A percentile compares a stretch with the other conserved stretches of the same genome.
Evolutionary conservation across 2,329 filamentous ascomycete species (phyloP).

Genomic region (Thielaviopsis ethacetica): DNA sequence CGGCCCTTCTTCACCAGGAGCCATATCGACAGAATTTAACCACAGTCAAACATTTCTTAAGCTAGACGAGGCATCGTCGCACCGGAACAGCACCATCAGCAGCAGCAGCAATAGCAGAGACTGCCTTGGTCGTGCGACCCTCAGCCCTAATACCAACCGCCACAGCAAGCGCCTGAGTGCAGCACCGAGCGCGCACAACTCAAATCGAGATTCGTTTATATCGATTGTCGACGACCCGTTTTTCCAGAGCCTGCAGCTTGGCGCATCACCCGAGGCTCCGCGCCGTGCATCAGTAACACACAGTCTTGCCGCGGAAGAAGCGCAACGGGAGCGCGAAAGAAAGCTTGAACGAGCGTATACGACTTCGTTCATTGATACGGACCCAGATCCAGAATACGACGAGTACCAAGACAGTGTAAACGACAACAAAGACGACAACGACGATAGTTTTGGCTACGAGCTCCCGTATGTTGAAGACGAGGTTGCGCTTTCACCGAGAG

Average conservation of each 20-base stretch:
- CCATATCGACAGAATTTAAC: background rate
- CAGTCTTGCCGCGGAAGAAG: slow-evolving; percentile 2
- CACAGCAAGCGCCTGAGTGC: background rate
- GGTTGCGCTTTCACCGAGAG: slow-evolving; percentile 6
- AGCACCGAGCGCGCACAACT: background rate
- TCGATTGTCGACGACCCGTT: slow-evolving; percentile 41
- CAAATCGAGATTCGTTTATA: slow-evolving; percentile 29
- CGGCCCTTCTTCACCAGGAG: background rate
- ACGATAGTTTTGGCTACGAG: slow-evolving; percentile 3
- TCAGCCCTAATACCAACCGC: background rate
- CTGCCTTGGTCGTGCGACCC: background rate
- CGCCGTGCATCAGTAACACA: slow-evolving; percentile 19
- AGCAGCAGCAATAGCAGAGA: background rate
- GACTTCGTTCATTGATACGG: slow-evolving; percentile 13
- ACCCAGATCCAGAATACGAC: slow-evolving; percentile 16
- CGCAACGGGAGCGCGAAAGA: slow-evolving; percentile 1
- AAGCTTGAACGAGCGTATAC: slow-evolving; percentile 8
- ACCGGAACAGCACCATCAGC: background rate
- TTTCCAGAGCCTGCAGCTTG: slow-evolving; percentile 24
- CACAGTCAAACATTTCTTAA: background rate
- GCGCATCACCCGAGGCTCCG: background rate
- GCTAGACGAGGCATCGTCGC: background rate
- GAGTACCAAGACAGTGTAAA: slow-evolving; percentile 12
- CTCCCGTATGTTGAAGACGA: slow-evolving; percentile 13
- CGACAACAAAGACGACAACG: slow-evolving; percentile 23